Base-by-base conservation (phyloP, 768 basidiomycete genomes). In the Chlorophyllum brunneum region DNA sequence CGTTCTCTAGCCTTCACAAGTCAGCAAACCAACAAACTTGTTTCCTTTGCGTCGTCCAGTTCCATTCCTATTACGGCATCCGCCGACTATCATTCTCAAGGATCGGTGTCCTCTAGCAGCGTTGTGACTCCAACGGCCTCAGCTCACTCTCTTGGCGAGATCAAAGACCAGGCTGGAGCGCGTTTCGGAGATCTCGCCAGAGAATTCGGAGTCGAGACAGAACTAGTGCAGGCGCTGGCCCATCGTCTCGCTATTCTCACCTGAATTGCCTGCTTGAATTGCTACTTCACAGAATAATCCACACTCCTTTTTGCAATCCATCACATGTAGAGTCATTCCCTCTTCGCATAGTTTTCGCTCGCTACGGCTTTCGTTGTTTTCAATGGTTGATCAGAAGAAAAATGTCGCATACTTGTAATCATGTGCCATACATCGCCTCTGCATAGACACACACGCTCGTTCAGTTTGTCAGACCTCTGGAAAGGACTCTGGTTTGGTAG, bases 151-250 rank as follows among this genome's bases (percentile, higher is more conserved):
- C 7, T 5, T 20, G 43, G 22, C 18, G 37, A 45, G 18, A 16
- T 7, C 27, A 34, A 37, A 6, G 47, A 41, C n/a, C 29, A 46
- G 18, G 39, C 54, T 15, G 39, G 52, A 1, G 41, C 44, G n/a
- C 31, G 42, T 34, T 56, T 59, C 43, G 55, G 33, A 23, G 75
- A 77, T 20, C 74, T 89, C n/a, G 86, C 87, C 20, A 75, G 74
- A 58, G 87, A 88, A 64, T 88, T 88, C 55, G 86, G 86, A n/a
- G 74, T 88, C 18, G 82, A 86, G 48, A 71, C 86, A 27, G 75
- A 82, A 37, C 63, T 88, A 23, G 79, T 88, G 39, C 78, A 86
- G 60, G 83, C 83, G 2, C 75, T 88, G 39, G 82, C 79, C 34
- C 81, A 85, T 55, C 76, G 85, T 44, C 70, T 88, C 33, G 65